Evolutionary conservation across 2,329 filamentous ascomycete species (phyloP).

Genomic region (Phyllosticta capitalensis): DNA sequence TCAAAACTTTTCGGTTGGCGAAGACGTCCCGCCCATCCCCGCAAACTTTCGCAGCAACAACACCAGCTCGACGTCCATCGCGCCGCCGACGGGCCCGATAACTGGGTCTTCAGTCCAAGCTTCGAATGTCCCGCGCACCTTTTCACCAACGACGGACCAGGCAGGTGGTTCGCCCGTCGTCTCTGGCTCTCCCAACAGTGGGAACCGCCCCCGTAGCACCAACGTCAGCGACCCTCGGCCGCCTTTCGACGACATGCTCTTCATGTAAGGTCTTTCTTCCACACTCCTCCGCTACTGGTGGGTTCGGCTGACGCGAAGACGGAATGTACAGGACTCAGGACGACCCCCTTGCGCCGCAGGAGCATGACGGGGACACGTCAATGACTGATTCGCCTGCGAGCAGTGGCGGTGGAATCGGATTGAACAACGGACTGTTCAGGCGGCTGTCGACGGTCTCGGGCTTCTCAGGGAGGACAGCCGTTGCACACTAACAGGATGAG

Average conservation of each 20-base stretch:
- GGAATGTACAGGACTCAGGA: not conserved
- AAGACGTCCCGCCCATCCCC: conserved; percentile 5
- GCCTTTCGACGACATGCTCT: conserved; percentile 9
- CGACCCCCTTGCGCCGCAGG: conserved; percentile 1
- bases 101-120: not conserved
- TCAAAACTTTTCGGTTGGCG: conserved; percentile 8
- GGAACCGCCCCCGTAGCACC: conserved; percentile 5
- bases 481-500: not conserved
- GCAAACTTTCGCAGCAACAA: not conserved
- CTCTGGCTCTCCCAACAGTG: not conserved
- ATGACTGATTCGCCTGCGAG: not conserved
- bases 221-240: conserved; percentile 2
- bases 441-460: not conserved
- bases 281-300: not conserved
- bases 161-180: not conserved
- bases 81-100: not conserved
- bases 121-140: not conserved
- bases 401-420: not conserved
- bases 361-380: not conserved
- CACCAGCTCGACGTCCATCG: not conserved
- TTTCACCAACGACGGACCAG: not conserved
- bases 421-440: conserved; percentile 6
- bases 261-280: conserved; percentile 8
- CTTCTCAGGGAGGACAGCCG: not conserved
- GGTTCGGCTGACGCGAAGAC: conserved; percentile 1